These are phyloP conservation scores for Besnoitia besnoiti DNA, from an alignment of 169 alveolate genomes.

Conservation along the genomic window DNA sequence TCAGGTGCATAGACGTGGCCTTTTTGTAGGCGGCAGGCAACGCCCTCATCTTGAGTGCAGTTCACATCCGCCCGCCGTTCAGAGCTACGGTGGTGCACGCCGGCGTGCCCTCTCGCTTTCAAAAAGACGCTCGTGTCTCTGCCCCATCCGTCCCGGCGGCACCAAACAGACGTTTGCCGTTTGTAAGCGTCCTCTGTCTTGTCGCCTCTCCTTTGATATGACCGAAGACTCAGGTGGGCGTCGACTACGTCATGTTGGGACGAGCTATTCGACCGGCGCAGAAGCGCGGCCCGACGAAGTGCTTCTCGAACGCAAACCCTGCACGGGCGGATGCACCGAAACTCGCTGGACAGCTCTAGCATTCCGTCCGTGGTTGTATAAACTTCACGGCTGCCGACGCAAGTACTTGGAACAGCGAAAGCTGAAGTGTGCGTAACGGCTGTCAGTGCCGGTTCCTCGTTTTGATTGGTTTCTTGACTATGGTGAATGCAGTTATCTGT, in stretches of 20 bases:
- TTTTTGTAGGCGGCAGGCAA: constrained; percentile 9
- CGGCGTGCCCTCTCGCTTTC: too few relatives aligned
- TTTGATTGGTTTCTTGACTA: background rate
- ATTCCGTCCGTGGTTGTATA: background rate
- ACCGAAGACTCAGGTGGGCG: too few relatives aligned
- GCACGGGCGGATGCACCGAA: background rate
- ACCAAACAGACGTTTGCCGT: too few relatives aligned
- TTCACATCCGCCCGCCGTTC: background rate
- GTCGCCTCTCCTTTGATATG: too few relatives aligned
- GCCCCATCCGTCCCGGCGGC: too few relatives aligned
- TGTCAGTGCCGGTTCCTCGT: background rate
- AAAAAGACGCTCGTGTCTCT: too few relatives aligned
- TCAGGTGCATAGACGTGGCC: constrained; percentile 31
- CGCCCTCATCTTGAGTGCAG: background rate
- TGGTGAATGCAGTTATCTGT: background rate
- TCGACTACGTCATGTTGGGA: too few relatives aligned
- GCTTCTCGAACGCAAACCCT: constrained; percentile 19
- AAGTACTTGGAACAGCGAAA: background rate
- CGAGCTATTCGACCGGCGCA: too few relatives aligned
- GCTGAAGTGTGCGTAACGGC: background rate
- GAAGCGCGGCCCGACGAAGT: background rate
- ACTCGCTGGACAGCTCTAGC: background rate
- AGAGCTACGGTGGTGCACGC: too few relatives aligned
- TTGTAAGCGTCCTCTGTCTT: too few relatives aligned
- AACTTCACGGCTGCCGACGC: background rate